phyloP scores from a whole-genome alignment of 306 rosid genomes.

The Cucumis melo region DNA sequence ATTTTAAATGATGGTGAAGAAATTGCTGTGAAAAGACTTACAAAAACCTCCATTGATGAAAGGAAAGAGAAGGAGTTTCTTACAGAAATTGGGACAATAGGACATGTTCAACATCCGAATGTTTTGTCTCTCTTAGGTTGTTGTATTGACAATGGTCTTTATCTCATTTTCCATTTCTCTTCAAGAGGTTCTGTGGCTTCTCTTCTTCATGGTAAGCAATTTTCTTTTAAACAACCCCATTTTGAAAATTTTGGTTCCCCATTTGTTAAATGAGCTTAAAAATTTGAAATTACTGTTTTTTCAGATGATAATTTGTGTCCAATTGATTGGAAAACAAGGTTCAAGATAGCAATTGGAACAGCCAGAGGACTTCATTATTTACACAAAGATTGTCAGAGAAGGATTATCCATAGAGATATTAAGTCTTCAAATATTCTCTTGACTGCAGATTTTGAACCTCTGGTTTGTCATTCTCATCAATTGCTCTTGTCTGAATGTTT shows the following conservation, averaged over 20 bases:
- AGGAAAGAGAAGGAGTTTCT: constrained; percentile 83
- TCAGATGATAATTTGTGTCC: constrained; percentile 53
- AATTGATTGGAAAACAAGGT: constrained; percentile 80
- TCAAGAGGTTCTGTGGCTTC: constrained; percentile 77
- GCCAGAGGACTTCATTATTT: constrained; percentile 76
- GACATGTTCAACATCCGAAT: constrained; percentile 68
- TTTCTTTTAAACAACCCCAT: not conserved
- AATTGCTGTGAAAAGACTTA: constrained; percentile 80
- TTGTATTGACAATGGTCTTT: constrained; percentile 78
- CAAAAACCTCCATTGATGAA: constrained; percentile 56
- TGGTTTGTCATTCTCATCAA: constrained; percentile 21
- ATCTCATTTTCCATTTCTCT: constrained; percentile 64
- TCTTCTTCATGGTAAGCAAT: constrained; percentile 60
- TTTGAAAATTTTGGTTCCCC: not conserved
- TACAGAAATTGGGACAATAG: constrained; percentile 88
- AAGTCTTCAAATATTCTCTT: constrained; percentile 69
- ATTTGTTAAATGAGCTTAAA: not conserved
- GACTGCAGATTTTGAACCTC: constrained; percentile 65
- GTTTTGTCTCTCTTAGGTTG: constrained; percentile 70
- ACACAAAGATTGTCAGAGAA: constrained; percentile 86
- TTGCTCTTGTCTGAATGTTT: not conserved
- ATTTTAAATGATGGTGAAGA: constrained; percentile 40
- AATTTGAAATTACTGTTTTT: not conserved
- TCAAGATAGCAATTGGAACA: constrained; percentile 65
- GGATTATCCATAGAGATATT: constrained; percentile 83